A percentile compares a stretch with the other conserved stretches of the same genome.
phyloP scores from a whole-genome alignment of 1,139 yeast species.

The Candida pseudoviswanathii region DNA sequence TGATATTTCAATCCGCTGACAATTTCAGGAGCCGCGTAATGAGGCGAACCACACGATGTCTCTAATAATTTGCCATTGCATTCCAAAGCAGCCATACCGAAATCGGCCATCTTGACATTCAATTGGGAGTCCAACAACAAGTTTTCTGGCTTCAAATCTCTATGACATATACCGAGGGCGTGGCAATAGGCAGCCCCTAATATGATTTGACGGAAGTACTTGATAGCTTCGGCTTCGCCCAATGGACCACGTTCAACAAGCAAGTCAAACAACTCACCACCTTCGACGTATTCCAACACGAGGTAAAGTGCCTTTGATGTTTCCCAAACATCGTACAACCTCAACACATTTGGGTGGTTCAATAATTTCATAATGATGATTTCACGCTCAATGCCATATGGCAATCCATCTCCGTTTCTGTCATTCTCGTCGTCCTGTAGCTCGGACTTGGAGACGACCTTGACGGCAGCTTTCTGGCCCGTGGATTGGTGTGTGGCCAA shows the following conservation, averaged over 20 bases:
- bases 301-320: constrained; percentile 72
- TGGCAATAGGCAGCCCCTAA: constrained; percentile 84
- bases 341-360: constrained; percentile 74
- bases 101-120: constrained; percentile 78
- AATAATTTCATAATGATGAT: constrained; percentile 80
- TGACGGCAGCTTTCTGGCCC: constrained; percentile 80
- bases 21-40: constrained; percentile 86
- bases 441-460: constrained; percentile 71
- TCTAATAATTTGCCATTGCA: constrained; percentile 69
- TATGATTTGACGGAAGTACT: constrained; percentile 73
- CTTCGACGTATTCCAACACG: constrained; percentile 80
- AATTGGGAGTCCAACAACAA: constrained; percentile 64
- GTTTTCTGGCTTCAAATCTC: constrained; percentile 83
- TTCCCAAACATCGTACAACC: constrained; percentile 83
- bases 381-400: constrained; percentile 83
- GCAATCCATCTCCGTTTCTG: constrained; percentile 51
- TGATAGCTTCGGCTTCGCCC: constrained; percentile 71
- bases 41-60: constrained; percentile 86
- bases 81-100: constrained; percentile 87
- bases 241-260: constrained; percentile 81
- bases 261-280: constrained; percentile 78
- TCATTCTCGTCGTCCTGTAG: constrained; percentile 40
- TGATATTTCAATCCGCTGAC: constrained; percentile 77
- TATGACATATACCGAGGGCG: constrained; percentile 76
- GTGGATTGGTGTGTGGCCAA: constrained; percentile 68